Percentiles rank a stretch among this genome's conserved stretches.
phyloP scores from a whole-genome alignment of 2,329 filamentous ascomycete species.

The Colletotrichum trifolii region DNA sequence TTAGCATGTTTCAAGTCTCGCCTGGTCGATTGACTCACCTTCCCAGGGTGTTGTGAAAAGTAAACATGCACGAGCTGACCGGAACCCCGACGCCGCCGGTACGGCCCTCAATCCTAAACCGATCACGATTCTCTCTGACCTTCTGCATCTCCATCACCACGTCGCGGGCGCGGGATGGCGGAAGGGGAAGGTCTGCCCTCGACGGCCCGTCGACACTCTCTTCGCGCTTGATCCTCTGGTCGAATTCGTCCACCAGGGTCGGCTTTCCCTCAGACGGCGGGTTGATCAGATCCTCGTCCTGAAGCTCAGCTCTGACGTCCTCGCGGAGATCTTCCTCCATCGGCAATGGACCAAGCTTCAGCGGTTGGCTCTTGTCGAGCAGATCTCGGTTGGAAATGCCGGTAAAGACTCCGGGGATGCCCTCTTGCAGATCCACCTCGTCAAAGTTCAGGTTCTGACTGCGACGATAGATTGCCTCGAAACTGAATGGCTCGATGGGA shows the following conservation, averaged over 20 bases:
- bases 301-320: constrained; percentile 87
- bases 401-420: constrained; percentile 71
- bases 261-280: constrained; percentile 77
- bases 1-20: constrained; percentile 35
- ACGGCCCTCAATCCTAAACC: constrained; percentile 86
- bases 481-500: constrained; percentile 72
- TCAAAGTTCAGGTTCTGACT: constrained; percentile 71
- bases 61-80: constrained; percentile 95
- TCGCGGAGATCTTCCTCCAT: constrained; percentile 85
- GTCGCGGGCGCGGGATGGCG: constrained; percentile 87
- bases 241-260: constrained; percentile 88
- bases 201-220: constrained; percentile 86
- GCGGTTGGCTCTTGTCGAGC: constrained; percentile 63
- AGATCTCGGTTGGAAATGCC: constrained; percentile 71
- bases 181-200: constrained; percentile 83
- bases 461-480: constrained; percentile 68
- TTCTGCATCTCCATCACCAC: constrained; percentile 95
- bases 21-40: constrained; percentile 65
- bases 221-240: constrained; percentile 88
- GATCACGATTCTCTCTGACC: constrained; percentile 90
- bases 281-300: constrained; percentile 83
- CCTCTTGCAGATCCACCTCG: constrained; percentile 71
- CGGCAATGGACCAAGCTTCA: constrained; percentile 84
- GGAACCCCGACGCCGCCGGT: constrained; percentile 86
- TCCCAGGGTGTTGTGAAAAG: constrained; percentile 96